Evolutionary conservation across 768 basidiomycete genomes (phyloP), one percentile per base, ranked within the genome.

Genomic region (Lactifluus volemus): DNA sequence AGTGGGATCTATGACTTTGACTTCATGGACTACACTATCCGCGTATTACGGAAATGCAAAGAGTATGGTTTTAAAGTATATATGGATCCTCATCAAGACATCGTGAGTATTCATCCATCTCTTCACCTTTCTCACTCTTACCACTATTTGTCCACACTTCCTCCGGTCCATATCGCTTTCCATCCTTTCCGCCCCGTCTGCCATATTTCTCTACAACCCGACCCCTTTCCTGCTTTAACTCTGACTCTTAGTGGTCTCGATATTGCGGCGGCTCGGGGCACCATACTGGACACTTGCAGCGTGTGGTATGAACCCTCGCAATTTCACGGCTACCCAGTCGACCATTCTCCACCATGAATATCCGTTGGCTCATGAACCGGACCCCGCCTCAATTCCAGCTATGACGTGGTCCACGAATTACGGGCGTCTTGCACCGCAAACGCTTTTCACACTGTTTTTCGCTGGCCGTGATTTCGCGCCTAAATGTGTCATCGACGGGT

Each of bases 361-460:
- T 73, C 87, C 92, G 0, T 68, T 77, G 7, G 73, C 85, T 0
- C 77, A 79, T 49, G 68, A 73, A 0, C 80, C 91, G 5, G 78
- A 88, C 65, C 94, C 96, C 0, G 78, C 82, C 2, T 70, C 81
- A 0, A 79, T 93, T 63, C 96, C 97, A 5, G 84, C 88, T 51
- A 99, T 99, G 97, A 83, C 93, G 63, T 99, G 97, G 97, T 84
- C 86, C 7, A 98, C 96, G 29, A 98, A 98, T 70, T 98, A 98
- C 70, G 84, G 89, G 45, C 90, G 89, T 17, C 84, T 98, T 32
- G 82, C 88, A 53, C 84, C 85, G 19, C 89, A 93, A 70, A 96
- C 93, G 11, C 70, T 97, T 55, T 96, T 96, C 76, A 93, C 96
- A 7, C 81, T 99, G 64, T 98, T 98, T 79, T 98, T 90, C 70